Evolutionary conservation across 768 basidiomycete genomes (phyloP).

Genomic region (Daedaleopsis nitida): DNA sequence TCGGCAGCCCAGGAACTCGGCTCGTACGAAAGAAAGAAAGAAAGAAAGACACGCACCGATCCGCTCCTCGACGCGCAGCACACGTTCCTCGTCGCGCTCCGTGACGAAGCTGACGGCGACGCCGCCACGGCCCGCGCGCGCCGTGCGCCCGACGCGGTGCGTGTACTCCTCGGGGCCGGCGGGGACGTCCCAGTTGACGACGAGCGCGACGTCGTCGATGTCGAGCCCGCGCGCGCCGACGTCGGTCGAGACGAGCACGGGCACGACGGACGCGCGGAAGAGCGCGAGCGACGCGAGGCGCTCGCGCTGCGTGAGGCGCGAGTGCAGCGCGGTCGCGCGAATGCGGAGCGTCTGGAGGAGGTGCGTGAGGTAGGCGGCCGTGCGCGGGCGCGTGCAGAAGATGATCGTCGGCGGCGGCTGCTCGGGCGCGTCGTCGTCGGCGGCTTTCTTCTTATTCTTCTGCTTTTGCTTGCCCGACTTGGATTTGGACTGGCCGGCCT

Average conservation of each 20-base stretch:
- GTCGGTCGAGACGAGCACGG: slow-evolving; percentile 92
- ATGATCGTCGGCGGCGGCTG: slow-evolving; percentile 96
- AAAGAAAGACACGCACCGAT: slow-evolving; percentile 63
- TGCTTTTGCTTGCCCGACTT: slow-evolving; percentile 37
- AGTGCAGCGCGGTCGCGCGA: slow-evolving; percentile 88
- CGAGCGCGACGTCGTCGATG: slow-evolving; percentile 94
- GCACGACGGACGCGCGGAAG: slow-evolving; percentile 85
- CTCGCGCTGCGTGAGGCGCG: slow-evolving; percentile 90
- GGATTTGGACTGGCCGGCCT: slow-evolving; percentile 27
- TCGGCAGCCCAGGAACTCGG: no score
- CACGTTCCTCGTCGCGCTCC: slow-evolving; percentile 85
- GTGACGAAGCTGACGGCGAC: slow-evolving; percentile 94
- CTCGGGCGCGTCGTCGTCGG: slow-evolving; percentile 50
- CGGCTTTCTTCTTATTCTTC: slow-evolving; percentile 33
- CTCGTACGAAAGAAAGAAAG: not conserved
- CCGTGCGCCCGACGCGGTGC: slow-evolving; percentile 93
- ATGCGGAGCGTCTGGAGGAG: slow-evolving; percentile 79
- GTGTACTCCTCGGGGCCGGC: slow-evolving; percentile 91
- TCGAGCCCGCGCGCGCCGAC: slow-evolving; percentile 95
- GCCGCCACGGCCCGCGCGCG: slow-evolving; percentile 87
- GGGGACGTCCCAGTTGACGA: slow-evolving; percentile 97
- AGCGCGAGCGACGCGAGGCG: slow-evolving; percentile 80
- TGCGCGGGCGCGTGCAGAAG: slow-evolving; percentile 83
- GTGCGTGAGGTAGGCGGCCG: slow-evolving; percentile 85
- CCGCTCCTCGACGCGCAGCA: slow-evolving; percentile 80